Conservation (phyloP, 1,139 yeast species). For the Keqinozyma sinolaborantium region DNA sequence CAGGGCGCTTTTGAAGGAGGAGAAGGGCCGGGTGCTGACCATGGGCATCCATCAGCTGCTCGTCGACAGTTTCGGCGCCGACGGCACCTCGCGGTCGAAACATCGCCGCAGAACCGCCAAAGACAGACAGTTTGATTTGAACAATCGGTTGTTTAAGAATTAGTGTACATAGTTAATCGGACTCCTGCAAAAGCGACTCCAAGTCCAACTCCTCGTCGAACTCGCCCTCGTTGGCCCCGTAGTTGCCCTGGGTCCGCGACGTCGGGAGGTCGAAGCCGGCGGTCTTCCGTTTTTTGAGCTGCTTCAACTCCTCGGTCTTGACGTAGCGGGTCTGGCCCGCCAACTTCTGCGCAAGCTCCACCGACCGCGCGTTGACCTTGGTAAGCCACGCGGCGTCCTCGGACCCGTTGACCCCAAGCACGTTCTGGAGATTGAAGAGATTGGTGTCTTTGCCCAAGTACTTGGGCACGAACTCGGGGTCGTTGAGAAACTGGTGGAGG, state of each 20-base stretch:
- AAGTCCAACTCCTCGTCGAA: slow-evolving; percentile 33
- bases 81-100: slow-evolving; percentile 34
- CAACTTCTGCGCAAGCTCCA: slow-evolving; percentile 14
- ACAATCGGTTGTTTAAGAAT: slow-evolving; percentile 35
- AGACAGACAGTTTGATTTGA: slow-evolving; percentile 40
- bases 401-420: slow-evolving; percentile 18
- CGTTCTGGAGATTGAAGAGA: slow-evolving; percentile 28
- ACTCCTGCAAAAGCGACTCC: slow-evolving; percentile 18
- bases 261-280: slow-evolving; percentile 7
- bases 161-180: background rate
- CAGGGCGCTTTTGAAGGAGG: slow-evolving; percentile 21
- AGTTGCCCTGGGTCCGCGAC: slow-evolving; percentile 16
- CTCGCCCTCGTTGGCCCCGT: slow-evolving; percentile 25
- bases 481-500: slow-evolving; percentile 18
- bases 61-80: slow-evolving; percentile 37
- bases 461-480: slow-evolving; percentile 23
- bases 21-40: slow-evolving; percentile 24
- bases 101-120: slow-evolving; percentile 43
- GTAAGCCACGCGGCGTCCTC: slow-evolving; percentile 15
- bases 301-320: slow-evolving; percentile 5
- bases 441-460: slow-evolving; percentile 22
- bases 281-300: slow-evolving; percentile 12
- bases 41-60: slow-evolving; percentile 30
- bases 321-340: slow-evolving; percentile 9
- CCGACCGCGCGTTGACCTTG: slow-evolving; percentile 10